Percentiles rank a stretch among this genome's conserved stretches.
Evolutionary conservation across 179 eudicot species (phyloP).

Genomic region (Dionaea muscipula): DNA sequence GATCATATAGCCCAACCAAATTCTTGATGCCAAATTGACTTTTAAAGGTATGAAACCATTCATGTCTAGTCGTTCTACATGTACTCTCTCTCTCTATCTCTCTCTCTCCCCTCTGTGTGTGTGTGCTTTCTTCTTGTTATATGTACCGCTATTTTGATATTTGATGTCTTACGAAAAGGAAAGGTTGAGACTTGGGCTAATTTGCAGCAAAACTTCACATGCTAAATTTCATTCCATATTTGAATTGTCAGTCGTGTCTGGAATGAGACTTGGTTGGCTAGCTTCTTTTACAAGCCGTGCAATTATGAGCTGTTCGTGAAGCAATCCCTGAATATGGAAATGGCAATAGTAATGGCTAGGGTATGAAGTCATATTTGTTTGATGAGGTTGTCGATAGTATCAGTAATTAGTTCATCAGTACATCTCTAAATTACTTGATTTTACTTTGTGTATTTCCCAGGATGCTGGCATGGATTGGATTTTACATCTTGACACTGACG

Average conservation of each 20-base stretch:
- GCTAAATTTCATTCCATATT: slow-evolving; percentile 1
- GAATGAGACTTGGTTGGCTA: slow-evolving; percentile 82
- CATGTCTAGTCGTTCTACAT: too few species aligned
- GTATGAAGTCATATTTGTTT: slow-evolving; percentile 25
- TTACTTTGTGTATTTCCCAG: slow-evolving; percentile 15
- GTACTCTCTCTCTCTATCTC: too few species aligned
- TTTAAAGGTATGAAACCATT: too few species aligned
- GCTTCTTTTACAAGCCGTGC: slow-evolving; percentile 90
- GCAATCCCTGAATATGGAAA: slow-evolving; percentile 95
- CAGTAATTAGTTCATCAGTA: background rate
- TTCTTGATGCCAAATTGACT: too few species aligned
- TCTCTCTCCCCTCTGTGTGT: too few species aligned
- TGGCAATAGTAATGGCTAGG: slow-evolving; percentile 94
- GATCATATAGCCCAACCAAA: too few species aligned
- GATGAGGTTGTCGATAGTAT: slow-evolving; percentile 1
- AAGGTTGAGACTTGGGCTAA: background rate
- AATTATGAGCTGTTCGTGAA: slow-evolving; percentile 90
- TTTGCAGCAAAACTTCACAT: background rate
- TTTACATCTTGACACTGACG: slow-evolving; percentile 88
- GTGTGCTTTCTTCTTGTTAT: too few species aligned
- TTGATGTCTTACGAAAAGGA: too few species aligned
- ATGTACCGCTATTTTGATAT: too few species aligned
- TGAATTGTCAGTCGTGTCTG: slow-evolving; percentile 64
- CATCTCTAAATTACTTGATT: slow-evolving; percentile 1
- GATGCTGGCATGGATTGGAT: slow-evolving; percentile 84